A percentile compares a stretch with the other conserved stretches of the same genome.
Conservation (phyloP, 176 grass and related monocot species). For the Saccharum officinarum region DNA sequence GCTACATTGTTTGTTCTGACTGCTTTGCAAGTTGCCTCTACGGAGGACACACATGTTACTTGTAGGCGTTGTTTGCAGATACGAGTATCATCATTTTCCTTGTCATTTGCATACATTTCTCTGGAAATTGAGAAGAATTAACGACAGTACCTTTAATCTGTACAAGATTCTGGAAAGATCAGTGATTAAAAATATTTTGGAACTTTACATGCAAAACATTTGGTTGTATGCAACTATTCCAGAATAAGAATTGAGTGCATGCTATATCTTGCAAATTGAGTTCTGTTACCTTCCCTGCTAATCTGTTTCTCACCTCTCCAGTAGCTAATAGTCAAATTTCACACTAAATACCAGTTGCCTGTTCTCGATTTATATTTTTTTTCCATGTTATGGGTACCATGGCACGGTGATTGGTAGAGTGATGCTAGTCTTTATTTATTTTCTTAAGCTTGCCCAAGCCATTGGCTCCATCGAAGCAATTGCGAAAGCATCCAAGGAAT, state of each 20-base stretch:
- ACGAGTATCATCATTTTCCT: background rate
- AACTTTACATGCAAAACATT: background rate
- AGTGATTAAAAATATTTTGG: background rate
- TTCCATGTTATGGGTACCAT: slow-evolving; percentile 1
- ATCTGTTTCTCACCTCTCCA: background rate
- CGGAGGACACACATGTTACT: no score
- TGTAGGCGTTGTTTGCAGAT: background rate
- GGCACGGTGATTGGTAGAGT: slow-evolving; percentile 4
- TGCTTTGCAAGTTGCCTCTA: background rate
- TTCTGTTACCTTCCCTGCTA: background rate
- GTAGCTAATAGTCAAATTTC: background rate
- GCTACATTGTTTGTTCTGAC: background rate
- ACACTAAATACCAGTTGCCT: background rate
- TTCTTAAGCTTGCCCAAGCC: slow-evolving; percentile 67
- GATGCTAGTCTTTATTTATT: slow-evolving; percentile 15
- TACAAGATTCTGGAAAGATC: background rate
- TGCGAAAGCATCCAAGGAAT: slow-evolving; percentile 63
- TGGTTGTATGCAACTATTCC: background rate
- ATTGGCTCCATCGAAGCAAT: slow-evolving; percentile 88
- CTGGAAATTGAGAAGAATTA: background rate
- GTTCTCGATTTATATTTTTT: background rate
- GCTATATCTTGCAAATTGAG: background rate
- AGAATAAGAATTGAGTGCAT: background rate
- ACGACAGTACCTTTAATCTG: background rate
- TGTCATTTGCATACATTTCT: slow-evolving; percentile 1